Conservation (phyloP, 352 stramenopile species). For the Globisporangium nagaii region DNA sequence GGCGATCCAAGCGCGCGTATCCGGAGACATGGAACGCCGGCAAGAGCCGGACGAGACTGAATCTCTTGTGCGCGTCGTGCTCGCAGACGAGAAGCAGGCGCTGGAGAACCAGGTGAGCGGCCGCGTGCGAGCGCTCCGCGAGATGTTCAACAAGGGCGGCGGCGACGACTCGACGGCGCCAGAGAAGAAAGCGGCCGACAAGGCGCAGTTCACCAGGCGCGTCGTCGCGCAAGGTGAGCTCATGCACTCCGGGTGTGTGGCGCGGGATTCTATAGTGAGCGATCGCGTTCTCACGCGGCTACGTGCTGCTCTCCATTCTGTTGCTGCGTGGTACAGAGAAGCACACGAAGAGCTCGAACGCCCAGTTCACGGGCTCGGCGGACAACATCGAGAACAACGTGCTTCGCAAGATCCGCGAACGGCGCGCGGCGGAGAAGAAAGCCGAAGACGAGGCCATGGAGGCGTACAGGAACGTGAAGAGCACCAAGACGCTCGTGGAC, state of each 20-base stretch:
- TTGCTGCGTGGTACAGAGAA: slow-evolving; percentile 1
- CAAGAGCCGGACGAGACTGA: too few species aligned
- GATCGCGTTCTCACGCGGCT: background rate
- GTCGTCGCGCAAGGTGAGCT: slow-evolving; percentile 13
- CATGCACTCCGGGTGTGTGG: background rate
- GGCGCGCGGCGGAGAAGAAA: slow-evolving; percentile 31
- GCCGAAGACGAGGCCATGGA: slow-evolving; percentile 32
- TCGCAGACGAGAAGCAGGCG: slow-evolving; percentile 43
- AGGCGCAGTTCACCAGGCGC: slow-evolving; percentile 18
- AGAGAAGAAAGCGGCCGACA: background rate
- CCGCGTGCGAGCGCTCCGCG: slow-evolving; percentile 51
- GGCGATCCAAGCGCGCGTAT: too few species aligned
- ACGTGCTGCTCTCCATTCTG: background rate
- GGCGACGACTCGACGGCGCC: slow-evolving; percentile 11
- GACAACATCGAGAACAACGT: slow-evolving; percentile 21
- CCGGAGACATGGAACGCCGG: too few species aligned
- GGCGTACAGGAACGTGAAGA: slow-evolving; percentile 23
- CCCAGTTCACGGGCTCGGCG: background rate
- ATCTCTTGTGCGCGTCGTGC: too few species aligned
- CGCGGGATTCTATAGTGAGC: background rate
- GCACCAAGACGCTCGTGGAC: slow-evolving; percentile 44
- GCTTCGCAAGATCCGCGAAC: slow-evolving; percentile 30
- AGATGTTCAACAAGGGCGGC: slow-evolving; percentile 61
- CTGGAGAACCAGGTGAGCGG: slow-evolving; percentile 34
- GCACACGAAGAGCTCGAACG: background rate